A percentile compares a stretch with the other conserved stretches of the same genome.
Conservation (phyloP, 2,329 filamentous ascomycete genomes). For the Amesomyces nigricolor region DNA sequence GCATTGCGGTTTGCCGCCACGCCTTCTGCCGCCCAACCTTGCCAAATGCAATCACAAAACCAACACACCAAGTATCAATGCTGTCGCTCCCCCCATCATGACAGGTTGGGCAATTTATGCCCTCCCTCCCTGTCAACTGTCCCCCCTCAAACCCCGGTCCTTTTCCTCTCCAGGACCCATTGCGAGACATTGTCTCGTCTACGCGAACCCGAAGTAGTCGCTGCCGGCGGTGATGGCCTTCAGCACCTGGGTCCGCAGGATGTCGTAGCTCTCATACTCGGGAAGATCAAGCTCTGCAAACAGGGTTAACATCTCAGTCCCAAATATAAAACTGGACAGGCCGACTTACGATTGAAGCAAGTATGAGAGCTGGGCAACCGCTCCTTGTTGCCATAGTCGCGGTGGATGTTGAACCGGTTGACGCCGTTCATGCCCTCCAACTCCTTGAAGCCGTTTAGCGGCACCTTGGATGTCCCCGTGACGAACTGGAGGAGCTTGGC, state of each 20-base stretch:
- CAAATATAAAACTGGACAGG: too few species aligned
- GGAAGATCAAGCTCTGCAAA: constrained; percentile 86
- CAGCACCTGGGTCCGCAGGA: constrained; percentile 77
- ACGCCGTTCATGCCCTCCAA: constrained; percentile 99
- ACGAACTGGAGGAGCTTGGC: constrained; percentile 97
- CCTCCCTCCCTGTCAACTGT: constrained; percentile 16
- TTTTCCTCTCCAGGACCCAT: neutral
- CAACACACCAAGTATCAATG: neutral
- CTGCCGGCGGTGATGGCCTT: constrained; percentile 97
- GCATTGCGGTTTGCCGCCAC: constrained; percentile 4
- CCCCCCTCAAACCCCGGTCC: neutral
- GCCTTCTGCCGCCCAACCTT: neutral
- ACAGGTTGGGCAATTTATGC: constrained; percentile 22
- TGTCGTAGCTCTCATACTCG: constrained; percentile 95
- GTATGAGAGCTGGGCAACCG: constrained; percentile 94
- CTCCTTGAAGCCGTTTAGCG: constrained; percentile 97
- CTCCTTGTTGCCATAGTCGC: constrained; percentile 94
- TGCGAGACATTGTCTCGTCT: constrained; percentile 31
- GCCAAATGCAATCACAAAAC: constrained; percentile 7
- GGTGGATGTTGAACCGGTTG: constrained; percentile 97
- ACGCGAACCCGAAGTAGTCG: constrained; percentile 97
- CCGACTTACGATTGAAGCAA: constrained; percentile 92
- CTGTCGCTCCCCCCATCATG: neutral
- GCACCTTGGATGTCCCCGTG: constrained; percentile 96
- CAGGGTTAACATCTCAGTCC: constrained; percentile 33